Evolutionary conservation across 177 flowering plant genomes (phyloP).

Genomic region (Vitis hybrid): DNA sequence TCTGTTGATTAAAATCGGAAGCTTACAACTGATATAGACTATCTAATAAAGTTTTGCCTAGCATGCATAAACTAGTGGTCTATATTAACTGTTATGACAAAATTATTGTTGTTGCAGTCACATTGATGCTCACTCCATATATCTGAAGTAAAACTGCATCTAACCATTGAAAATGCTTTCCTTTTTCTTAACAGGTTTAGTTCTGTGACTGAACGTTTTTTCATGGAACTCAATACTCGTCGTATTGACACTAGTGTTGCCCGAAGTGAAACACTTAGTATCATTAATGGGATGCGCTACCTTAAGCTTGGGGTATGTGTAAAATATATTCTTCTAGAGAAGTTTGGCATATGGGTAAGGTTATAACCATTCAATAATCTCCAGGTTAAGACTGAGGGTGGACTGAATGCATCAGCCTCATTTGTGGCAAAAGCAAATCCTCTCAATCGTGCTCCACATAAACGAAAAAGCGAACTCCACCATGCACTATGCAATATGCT

Average conservation of each 20-base stretch:
- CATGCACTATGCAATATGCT: slow-evolving; percentile 99
- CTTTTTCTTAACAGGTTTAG: slow-evolving; percentile 64
- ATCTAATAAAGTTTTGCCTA: background rate
- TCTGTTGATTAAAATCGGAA: background rate
- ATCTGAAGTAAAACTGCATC: slow-evolving; percentile 2
- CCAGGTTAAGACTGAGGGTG: slow-evolving; percentile 98
- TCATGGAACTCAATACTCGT: slow-evolving; percentile 93
- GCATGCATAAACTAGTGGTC: background rate
- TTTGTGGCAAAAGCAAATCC: slow-evolving; percentile 99
- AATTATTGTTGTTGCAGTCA: background rate
- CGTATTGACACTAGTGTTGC: slow-evolving; percentile 83
- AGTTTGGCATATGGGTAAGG: background rate
- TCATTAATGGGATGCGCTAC: slow-evolving; percentile 99
- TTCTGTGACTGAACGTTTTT: slow-evolving; percentile 97
- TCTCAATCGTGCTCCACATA: slow-evolving; percentile 85
- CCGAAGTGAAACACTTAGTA: slow-evolving; percentile 94
- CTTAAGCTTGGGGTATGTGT: slow-evolving; percentile 91
- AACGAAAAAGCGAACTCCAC: slow-evolving; percentile 95
- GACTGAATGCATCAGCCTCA: slow-evolving; percentile 98
- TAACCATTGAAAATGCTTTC: slow-evolving; percentile 4
- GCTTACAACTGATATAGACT: background rate
- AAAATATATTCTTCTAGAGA: slow-evolving; percentile 6
- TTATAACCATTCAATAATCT: slow-evolving; percentile 17
- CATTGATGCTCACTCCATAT: background rate
- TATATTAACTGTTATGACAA: background rate